A percentile compares a stretch with the other conserved stretches of the same genome.
Conservation (phyloP, 2,329 filamentous ascomycete species). For the Talaromyces sp. region DNA sequence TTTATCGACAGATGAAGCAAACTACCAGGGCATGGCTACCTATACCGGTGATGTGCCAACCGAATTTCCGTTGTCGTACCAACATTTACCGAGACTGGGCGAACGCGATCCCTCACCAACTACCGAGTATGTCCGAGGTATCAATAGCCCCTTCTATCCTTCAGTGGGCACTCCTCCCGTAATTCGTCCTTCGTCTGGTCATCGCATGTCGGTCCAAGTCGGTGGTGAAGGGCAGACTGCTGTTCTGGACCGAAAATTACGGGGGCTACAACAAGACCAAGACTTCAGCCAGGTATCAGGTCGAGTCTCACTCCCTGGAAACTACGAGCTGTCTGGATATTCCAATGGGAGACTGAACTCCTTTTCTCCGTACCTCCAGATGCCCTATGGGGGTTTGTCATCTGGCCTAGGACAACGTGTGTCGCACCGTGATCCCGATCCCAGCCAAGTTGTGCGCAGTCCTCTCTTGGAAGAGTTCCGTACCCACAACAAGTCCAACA, state of each 20-base stretch:
- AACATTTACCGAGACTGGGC: constrained; percentile 36
- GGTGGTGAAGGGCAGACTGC: constrained; percentile 38
- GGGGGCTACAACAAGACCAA: constrained; percentile 41
- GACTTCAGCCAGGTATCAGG: constrained; percentile 23
- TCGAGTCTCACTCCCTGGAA: constrained; percentile 23
- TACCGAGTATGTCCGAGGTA: constrained; percentile 39
- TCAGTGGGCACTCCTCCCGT: constrained; percentile 39
- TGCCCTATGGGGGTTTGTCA: constrained; percentile 23
- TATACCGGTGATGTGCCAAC: constrained; percentile 23
- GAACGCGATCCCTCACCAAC: constrained; percentile 42
- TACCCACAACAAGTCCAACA: constrained; percentile 62
- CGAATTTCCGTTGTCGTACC: constrained; percentile 29
- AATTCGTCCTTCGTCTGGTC: constrained; percentile 39
- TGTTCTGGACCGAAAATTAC: constrained; percentile 45
- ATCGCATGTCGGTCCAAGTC: constrained; percentile 30
- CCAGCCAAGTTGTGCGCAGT: constrained; percentile 60
- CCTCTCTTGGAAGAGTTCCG: constrained; percentile 74
- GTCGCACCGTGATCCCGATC: constrained; percentile 52
- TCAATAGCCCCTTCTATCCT: constrained; percentile 42
- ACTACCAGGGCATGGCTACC: constrained; percentile 20
- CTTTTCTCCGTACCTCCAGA: constrained; percentile 32
- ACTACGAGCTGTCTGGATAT: constrained; percentile 29
- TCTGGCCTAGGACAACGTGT: constrained; percentile 34
- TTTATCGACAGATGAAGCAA: constrained; percentile 20
- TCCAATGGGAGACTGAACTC: constrained; percentile 26